Evolutionary conservation across 2,329 filamentous ascomycete species (phyloP), one percentile per base, ranked within the genome.

Genomic region (Calonectria leucothoes): DNA sequence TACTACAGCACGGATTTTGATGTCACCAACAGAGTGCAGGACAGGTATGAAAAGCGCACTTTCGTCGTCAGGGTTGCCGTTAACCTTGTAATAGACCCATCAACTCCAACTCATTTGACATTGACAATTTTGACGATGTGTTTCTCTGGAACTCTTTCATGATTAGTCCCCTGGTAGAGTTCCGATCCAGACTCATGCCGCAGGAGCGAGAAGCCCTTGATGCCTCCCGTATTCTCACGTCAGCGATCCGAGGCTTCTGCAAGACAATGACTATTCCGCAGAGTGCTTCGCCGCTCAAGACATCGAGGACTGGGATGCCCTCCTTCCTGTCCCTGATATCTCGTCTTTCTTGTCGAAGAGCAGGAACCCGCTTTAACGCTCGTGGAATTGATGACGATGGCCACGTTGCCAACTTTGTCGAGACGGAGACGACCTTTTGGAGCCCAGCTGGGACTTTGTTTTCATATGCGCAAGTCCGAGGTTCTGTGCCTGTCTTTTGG

Each of bases 1-100:
- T 99, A 98, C 84, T 99, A 98, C 86, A 98, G 95, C 82, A 95
- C 95, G n/a, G 95, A 98, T 84, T 99, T 99, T 83, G 96, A 99
- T 82, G 88, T 99, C 63, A 99, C 97, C 4, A 96, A 98, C 84
- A 91, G 97, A 78, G 86, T 98, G 75, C 97, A 99, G 84, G 94
- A 98, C 82, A 92, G 96, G 91, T 95, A 77, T 69, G 82, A 73
- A 63, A 35, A 27, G 29, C 45, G 12, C 11, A 35, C 12, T 25
- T 8, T 31, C 45, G 33, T 68, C 4, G 11, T 27, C 49, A 31
- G n/a, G 27, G 25, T 49, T 45, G 29, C 49, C 33, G 69, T 71
- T 80, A 52, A 75, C 77, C 14, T 20, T 42, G 51, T 6, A 33
- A 48, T 14, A 95, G 94, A 79, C 92, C 93, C 17, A 91, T 93